Base-by-base conservation (phyloP, 1,139 yeast genomes). In the Suhomyces atakaporum region DNA sequence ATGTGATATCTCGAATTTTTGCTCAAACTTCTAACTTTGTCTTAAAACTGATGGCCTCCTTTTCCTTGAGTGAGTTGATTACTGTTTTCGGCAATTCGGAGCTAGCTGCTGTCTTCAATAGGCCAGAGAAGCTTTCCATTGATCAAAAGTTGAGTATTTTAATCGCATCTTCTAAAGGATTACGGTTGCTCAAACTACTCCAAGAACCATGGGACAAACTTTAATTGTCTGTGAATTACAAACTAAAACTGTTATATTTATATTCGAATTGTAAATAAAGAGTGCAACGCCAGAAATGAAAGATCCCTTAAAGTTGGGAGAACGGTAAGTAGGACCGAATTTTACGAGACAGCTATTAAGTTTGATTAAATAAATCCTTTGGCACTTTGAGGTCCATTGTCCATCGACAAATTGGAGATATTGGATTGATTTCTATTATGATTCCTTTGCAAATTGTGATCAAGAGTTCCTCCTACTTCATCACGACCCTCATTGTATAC, bases 371-470 rank as follows among this genome's bases (percentile, higher is more conserved):
- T 50, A 39, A 66, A 51, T 28, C 60, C 58, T 38, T 56, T 58
- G 26, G 60, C 54, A 16, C 51, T 50, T n/a, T 66, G 64, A 12
- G 71, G 71, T 18, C 51, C 53, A 29, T 54, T 52, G 37, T 27
- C 53, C 56, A 33, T 53, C 7, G 69, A 59, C 40, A 51, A 43
- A 27, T 49, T 51, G 3, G 64, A 60, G 35, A 49, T 42, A 26
- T 46, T 48, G 2, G 65, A 62, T 28, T 58, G 56, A 31, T 61
- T 50, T 42, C 71, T 62, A 27, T 50, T 50, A 41, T 65, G 69
- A 18, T 40, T 40, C 18, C 27, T 21, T 13, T 24, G 30, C 10
- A 31, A 18, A 18, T 12, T 25, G 16, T 15, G 13, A 21, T 25
- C 13, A 16, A 18, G 6, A 3, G n/a, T 12, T 4, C 18, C 18